A percentile compares a stretch with the other conserved stretches of the same genome.
Conservation (phyloP, 441 rosid genomes). For the Metrosideros polymorpha region DNA sequence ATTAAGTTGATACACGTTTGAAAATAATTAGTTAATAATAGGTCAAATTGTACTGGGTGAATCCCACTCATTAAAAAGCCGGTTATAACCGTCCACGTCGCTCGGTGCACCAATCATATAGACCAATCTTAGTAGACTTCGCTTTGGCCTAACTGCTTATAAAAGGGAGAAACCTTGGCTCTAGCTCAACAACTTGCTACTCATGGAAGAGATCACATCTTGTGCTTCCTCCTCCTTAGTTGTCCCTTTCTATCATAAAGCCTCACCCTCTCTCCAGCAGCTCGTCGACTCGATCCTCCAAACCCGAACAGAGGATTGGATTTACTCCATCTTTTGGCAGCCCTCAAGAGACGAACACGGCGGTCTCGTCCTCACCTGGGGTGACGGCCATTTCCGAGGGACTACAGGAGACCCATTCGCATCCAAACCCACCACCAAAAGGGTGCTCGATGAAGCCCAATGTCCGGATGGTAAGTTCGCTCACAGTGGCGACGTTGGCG, state of each 20-base stretch:
- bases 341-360: background rate
- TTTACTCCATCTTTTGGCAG: slow-evolving; percentile 7
- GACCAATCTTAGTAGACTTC: background rate
- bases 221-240: background rate
- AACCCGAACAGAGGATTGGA: background rate
- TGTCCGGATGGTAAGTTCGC: background rate
- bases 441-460: background rate
- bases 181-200: background rate
- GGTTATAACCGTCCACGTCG: background rate
- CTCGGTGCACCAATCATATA: background rate
- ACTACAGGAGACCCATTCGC: background rate
- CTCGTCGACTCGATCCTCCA: background rate
- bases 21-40: no score
- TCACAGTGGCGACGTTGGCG: background rate
- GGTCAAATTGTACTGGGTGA: no score
- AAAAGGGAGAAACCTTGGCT: background rate
- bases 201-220: background rate
- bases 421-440: background rate
- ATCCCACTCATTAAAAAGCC: no score
- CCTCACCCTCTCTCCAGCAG: background rate
- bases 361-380: background rate
- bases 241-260: background rate
- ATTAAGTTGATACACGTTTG: background rate
- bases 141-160: background rate
- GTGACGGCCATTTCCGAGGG: slow-evolving; percentile 1